Conservation (phyloP, 805 yeast species). For the Kazachstania bromeliacearum region DNA sequence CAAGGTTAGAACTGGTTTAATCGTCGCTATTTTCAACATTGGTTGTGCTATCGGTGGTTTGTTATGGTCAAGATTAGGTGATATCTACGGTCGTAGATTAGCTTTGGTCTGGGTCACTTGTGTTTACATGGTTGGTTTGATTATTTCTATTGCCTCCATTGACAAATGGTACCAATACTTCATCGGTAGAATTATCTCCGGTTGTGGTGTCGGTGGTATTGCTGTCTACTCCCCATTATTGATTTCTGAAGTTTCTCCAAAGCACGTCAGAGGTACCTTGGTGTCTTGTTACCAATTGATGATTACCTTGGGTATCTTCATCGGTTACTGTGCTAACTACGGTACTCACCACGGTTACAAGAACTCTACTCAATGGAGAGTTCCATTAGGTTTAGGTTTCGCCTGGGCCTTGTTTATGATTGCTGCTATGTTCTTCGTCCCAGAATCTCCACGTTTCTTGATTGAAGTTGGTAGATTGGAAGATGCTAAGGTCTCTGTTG, state of each 20-base stretch:
- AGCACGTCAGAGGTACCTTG: slow-evolving; percentile 58
- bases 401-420: slow-evolving; percentile 36
- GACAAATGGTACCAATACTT: slow-evolving; percentile 60
- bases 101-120: slow-evolving; percentile 39
- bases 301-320: slow-evolving; percentile 63
- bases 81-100: slow-evolving; percentile 54
- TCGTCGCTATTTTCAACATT: slow-evolving; percentile 55
- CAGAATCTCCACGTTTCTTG: slow-evolving; percentile 66
- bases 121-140: slow-evolving; percentile 56
- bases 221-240: slow-evolving; percentile 70
- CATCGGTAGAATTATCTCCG: slow-evolving; percentile 59
- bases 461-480: slow-evolving; percentile 46
- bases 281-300: slow-evolving; percentile 62
- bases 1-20: slow-evolving; percentile 45
- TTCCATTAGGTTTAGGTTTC: slow-evolving; percentile 52
- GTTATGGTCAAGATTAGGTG: slow-evolving; percentile 49
- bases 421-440: slow-evolving; percentile 41
- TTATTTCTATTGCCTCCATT: slow-evolving; percentile 52
- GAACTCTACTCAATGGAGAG: slow-evolving; percentile 72
- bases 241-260: slow-evolving; percentile 64
- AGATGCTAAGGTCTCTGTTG: slow-evolving; percentile 52
- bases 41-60: slow-evolving; percentile 74
- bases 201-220: slow-evolving; percentile 69
- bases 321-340: slow-evolving; percentile 65
- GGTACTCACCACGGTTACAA: slow-evolving; percentile 45